Base-by-base conservation (phyloP, 805 yeast genomes). In the Myxozyma nipponensis region DNA sequence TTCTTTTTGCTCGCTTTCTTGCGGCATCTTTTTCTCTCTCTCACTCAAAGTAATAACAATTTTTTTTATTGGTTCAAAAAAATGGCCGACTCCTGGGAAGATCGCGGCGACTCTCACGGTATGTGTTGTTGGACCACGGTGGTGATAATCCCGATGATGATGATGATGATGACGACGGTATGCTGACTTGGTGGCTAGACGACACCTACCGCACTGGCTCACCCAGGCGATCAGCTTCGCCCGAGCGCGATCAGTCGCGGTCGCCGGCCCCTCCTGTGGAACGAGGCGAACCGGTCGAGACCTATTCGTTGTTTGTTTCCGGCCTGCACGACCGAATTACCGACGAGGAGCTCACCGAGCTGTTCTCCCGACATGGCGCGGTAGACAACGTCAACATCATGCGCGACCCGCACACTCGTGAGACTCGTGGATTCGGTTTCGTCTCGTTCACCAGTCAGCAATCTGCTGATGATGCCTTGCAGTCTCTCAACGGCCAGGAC, bases 371-470 rank as follows among this genome's bases (percentile, higher is more conserved):
- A 44, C 56, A 57, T 42, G 71, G 71, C 32, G 45, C 53, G 18
- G 69, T 67, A 25, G 63, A 51, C 30, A 63, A 63, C 46, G 51
- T 57, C 37, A 77, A 74, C 54, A 69, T 77, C 45, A 75, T 78
- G 73, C 44, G 61, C 15, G 81, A 77, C 61, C 71, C 75, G 1
- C 70, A 63, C 40, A 69, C 78, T 1, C 66, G 70, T 2, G 70
- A 64, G 32, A 68, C 78, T 9, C 70, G 77, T 50, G 81, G 81
- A 1, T 77, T 74, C 61, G 82, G 81, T 2, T 77, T 77, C 54
- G 75, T 77, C 24, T 67, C 75, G 44, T 75, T 77, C 61, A 63
- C 56, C 41, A 63, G 68, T 15, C 63, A 65, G 15, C 72, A 66
- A 10, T 66, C 65, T 2, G 78, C 78, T 49, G 72, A 69, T 46